phyloP scores from a whole-genome alignment of 2,329 filamentous ascomycete species.

The Aureobasidium sp. region DNA sequence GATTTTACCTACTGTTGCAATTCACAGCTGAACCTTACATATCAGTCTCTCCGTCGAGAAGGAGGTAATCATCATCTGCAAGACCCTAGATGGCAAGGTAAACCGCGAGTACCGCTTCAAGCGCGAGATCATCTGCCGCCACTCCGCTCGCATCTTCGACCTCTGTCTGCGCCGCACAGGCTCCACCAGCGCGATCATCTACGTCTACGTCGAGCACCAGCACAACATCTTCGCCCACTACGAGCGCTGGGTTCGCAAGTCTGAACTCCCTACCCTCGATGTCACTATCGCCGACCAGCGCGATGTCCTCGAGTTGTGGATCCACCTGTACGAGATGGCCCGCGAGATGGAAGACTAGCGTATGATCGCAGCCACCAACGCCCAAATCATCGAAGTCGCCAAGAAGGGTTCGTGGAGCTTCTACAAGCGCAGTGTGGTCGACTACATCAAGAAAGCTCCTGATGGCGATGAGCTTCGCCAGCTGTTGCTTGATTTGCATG shows the following conservation, averaged over 20 bases:
- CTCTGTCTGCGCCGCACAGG: neutral
- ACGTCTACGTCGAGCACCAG: neutral
- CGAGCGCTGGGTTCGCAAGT: neutral
- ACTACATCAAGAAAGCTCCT: neutral
- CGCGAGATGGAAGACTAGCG: neutral
- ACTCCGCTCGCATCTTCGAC: neutral
- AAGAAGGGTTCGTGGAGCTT: neutral
- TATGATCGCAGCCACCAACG: neutral
- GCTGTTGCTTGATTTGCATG: neutral
- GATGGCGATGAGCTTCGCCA: neutral
- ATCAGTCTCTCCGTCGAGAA: neutral
- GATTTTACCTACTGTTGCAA: too few species aligned
- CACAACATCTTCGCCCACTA: conserved; percentile 2
- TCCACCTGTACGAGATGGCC: neutral
- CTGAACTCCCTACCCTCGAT: neutral
- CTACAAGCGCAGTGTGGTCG: neutral
- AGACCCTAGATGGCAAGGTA: neutral
- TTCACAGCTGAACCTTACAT: neutral
- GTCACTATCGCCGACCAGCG: neutral
- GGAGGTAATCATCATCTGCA: neutral
- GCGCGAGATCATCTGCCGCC: neutral
- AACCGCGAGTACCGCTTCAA: neutral
- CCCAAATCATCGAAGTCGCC: neutral
- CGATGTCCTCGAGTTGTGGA: neutral
- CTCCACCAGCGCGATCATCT: neutral